Conservation (phyloP, 2,329 filamentous ascomycete species). For the Bipolaris zeicola region DNA sequence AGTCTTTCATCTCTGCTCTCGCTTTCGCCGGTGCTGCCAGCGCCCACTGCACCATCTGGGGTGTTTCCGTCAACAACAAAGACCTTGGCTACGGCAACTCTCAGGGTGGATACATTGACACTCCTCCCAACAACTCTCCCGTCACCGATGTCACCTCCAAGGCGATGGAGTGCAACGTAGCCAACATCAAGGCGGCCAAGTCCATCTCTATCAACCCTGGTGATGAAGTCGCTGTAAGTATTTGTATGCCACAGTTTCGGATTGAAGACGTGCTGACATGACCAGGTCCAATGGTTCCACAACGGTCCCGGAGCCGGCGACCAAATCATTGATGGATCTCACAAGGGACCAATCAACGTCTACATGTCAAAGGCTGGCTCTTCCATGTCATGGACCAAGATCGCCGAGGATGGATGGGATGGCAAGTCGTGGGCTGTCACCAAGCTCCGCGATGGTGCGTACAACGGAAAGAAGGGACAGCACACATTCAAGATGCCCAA, state of each 20-base stretch:
- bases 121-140: constrained; percentile 48
- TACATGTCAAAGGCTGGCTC: constrained; percentile 55
- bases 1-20: constrained; percentile 38
- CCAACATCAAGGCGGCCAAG: constrained; percentile 43
- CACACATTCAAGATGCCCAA: constrained; percentile 50
- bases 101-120: constrained; percentile 56
- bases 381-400: constrained; percentile 57
- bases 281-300: constrained; percentile 57
- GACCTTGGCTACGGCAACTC: constrained; percentile 43
- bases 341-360: constrained; percentile 59
- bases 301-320: constrained; percentile 51
- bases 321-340: constrained; percentile 59
- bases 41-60: constrained; percentile 46
- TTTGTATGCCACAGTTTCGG: not conserved
- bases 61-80: constrained; percentile 51
- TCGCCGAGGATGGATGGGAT: constrained; percentile 48
- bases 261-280: constrained; percentile 4
- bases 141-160: constrained; percentile 43
- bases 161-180: constrained; percentile 46
- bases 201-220: constrained; percentile 56
- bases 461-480: constrained; percentile 47
- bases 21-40: constrained; percentile 37
- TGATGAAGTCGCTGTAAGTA: constrained; percentile 48
- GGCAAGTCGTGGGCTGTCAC: constrained; percentile 48
- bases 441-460: constrained; percentile 41